Percentiles rank a stretch among this genome's conserved stretches.
Evolutionary conservation across 305 asterid genomes (phyloP).

Genomic region (Plantago coronopus): DNA sequence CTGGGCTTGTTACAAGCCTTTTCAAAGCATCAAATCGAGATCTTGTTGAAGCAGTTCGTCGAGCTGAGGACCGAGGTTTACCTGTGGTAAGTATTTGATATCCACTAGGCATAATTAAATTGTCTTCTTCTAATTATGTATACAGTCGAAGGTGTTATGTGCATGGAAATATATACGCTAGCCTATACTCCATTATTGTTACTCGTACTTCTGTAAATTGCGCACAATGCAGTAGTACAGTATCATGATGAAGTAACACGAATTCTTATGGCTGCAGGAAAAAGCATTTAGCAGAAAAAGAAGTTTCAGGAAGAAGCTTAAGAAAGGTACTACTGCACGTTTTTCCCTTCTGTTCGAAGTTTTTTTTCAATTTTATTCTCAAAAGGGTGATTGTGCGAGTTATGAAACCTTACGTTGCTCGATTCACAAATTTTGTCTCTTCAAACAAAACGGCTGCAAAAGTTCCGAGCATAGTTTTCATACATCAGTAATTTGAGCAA

Average conservation of each 20-base stretch:
- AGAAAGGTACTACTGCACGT: constrained; percentile 38
- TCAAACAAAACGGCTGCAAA: too few relatives aligned
- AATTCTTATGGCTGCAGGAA: constrained; percentile 42
- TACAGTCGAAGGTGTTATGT: neutral
- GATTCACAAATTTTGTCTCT: too few relatives aligned
- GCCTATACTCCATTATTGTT: too few relatives aligned
- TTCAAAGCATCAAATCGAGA: constrained; percentile 56
- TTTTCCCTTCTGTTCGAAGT: neutral
- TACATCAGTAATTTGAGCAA: neutral
- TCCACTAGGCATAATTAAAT: constrained; percentile 1
- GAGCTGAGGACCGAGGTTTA: constrained; percentile 54
- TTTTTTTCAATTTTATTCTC: neutral
- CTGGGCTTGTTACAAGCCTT: constrained; percentile 83
- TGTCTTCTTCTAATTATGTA: neutral
- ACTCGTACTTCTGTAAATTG: neutral
- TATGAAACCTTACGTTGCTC: too few relatives aligned
- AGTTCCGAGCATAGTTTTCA: neutral
- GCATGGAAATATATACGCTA: neutral
- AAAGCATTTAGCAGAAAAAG: constrained; percentile 73
- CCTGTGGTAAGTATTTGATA: constrained; percentile 62
- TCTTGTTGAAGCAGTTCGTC: constrained; percentile 83
- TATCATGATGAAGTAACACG: constrained; percentile 1
- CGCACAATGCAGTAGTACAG: neutral
- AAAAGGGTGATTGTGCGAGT: too few relatives aligned
- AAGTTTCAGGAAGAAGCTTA: constrained; percentile 65